phyloP scores from a whole-genome alignment of 441 rosid genomes.

The Kokia cookei region DNA sequence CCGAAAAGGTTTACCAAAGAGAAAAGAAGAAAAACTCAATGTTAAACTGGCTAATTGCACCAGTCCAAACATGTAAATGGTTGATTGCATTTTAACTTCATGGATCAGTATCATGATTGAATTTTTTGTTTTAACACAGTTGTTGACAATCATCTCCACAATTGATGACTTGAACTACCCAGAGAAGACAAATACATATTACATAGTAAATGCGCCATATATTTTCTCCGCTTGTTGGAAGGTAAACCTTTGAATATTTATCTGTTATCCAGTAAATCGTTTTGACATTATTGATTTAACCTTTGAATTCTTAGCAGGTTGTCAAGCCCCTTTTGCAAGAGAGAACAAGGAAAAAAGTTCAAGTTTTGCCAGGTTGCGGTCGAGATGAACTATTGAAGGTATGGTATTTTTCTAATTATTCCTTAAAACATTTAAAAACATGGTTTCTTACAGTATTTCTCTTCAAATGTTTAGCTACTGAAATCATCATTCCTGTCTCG shows the following conservation, averaged over 20 bases:
- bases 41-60: not conserved
- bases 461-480: not conserved
- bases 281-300: not conserved
- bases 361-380: conserved; percentile 80
- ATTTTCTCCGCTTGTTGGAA: conserved; percentile 97
- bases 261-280: not conserved
- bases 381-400: conserved; percentile 80
- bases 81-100: not conserved
- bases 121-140: conserved; percentile 42
- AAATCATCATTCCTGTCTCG: not conserved
- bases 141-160: conserved; percentile 71
- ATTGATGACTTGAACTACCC: conserved; percentile 95
- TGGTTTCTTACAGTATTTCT: not conserved
- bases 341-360: conserved; percentile 77
- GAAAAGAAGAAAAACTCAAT: not conserved
- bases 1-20: not conserved
- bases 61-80: not conserved
- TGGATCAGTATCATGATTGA: not conserved
- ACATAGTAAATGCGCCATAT: conserved; percentile 82
- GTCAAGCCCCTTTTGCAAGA: conserved; percentile 95
- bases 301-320: conserved; percentile 39
- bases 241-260: conserved; percentile 26
- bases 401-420: conserved; percentile 6
- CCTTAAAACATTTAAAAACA: not conserved
- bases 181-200: conserved; percentile 84